These are phyloP conservation scores for Nicotiana tabacum DNA, from an alignment of 257 asterid genomes.

Conservation along the genomic window DNA sequence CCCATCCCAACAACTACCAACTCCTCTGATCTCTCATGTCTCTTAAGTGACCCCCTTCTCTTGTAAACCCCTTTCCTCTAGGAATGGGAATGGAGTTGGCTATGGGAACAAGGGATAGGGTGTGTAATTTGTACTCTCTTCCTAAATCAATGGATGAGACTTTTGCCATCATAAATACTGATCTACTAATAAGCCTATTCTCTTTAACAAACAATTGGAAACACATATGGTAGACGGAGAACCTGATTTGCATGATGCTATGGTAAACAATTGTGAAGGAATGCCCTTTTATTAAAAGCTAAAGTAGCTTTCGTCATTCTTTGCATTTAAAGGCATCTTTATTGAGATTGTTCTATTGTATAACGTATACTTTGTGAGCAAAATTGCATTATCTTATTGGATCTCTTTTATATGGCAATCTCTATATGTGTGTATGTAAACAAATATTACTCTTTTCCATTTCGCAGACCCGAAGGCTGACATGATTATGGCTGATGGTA, in stretches of 20 bases:
- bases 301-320: not conserved
- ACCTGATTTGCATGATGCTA: not conserved
- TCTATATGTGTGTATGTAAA: not conserved
- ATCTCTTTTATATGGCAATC: not conserved
- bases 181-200: not conserved
- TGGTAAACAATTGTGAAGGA: not conserved
- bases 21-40: not conserved
- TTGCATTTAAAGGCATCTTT: not conserved
- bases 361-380: not conserved
- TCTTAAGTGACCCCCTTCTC: not conserved
- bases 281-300: not conserved
- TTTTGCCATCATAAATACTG: not conserved
- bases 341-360: not conserved
- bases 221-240: not conserved
- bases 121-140: not conserved
- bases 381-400: not conserved
- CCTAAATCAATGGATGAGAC: not conserved
- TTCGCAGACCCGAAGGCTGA: conserved; percentile 36
- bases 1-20: not conserved
- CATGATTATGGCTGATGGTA: conserved; percentile 54
- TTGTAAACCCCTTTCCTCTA: not conserved
- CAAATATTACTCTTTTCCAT: not conserved
- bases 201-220: not conserved
- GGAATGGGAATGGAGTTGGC: not conserved
- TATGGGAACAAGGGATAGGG: not conserved